Evolutionary conservation across 176 grass and related monocot species (phyloP), one percentile per base, ranked within the genome.

Genomic region (Alopecurus myosuroides): DNA sequence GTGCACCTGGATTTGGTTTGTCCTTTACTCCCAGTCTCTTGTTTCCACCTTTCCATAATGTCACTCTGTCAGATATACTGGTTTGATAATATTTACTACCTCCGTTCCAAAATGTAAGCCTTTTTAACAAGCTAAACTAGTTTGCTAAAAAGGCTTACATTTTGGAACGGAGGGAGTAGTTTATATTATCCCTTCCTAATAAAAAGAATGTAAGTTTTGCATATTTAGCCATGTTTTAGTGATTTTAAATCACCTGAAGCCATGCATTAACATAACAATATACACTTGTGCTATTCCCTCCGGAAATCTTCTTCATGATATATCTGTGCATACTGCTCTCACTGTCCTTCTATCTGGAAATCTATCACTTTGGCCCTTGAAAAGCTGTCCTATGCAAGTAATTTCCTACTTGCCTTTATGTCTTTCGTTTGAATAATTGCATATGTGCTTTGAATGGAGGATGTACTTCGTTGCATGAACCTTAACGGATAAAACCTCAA

Each of bases 1-100:
- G 95, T 83, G 93, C 90, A 57, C 93, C 93, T 93, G 95, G 95
- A 82, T 98, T 98, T 90, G 91, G 95, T 98, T 65, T 79, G 90
- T 84, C 70, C 67, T 2, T 13, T 52, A 85, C 49, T 82, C 71
- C n/a, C 35, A 56, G 22, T 77, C 44, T 58, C 9, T 30, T 60
- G 28, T 52, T 42, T 25, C 49, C 30, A 66, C 4, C n/a, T 62
- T 26, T 62, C 18, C 31, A 67, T 35, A 20, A 20, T 19, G 63
- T 20, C 3, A 36, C 63, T 36, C 0, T 19, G 62, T 67, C 63
- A 66, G 31, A 66, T 35, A 20, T 66, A 66, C 17, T 50, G 26
- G 17, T 50, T 26, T 80, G 30, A 39, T 34, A n/a, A n/a, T n/a
- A n/a, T n/a, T n/a, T n/a, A n/a, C n/a, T n/a, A n/a, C n/a, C n/a